Conservation (phyloP, 2,329 filamentous ascomycete species). For the Apiospora phragmitis region DNA sequence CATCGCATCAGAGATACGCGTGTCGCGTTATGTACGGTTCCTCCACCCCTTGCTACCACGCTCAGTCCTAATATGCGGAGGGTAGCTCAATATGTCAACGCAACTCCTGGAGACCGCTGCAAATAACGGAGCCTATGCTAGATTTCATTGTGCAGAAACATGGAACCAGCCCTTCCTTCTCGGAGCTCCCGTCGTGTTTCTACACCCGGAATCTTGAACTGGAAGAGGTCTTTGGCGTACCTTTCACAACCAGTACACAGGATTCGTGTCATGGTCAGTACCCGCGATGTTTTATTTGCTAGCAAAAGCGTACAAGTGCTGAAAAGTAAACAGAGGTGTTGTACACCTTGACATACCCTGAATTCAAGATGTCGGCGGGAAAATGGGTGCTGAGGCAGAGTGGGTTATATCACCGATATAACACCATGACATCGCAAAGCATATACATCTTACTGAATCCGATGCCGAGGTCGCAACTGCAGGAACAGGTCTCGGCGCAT, state of each 20-base stretch:
- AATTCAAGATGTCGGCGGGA: slow-evolving; percentile 24
- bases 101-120: slow-evolving; percentile 30
- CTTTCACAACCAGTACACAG: slow-evolving; percentile 21
- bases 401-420: slow-evolving; percentile 27
- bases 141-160: slow-evolving; percentile 25
- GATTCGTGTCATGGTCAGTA: slow-evolving; percentile 23
- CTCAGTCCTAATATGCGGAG: background rate
- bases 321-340: slow-evolving; percentile 20
- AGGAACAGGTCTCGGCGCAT: slow-evolving; percentile 5
- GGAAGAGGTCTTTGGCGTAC: slow-evolving; percentile 27
- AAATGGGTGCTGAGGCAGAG: slow-evolving; percentile 31
- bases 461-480: slow-evolving; percentile 24
- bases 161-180: slow-evolving; percentile 22
- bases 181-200: slow-evolving; percentile 29
- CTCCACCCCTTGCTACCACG: slow-evolving; percentile 5
- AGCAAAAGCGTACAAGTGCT: background rate
- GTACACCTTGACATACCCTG: slow-evolving; percentile 31
- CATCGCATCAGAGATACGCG: slow-evolving; percentile 15
- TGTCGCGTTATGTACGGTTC: slow-evolving; percentile 23
- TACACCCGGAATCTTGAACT: slow-evolving; percentile 27
- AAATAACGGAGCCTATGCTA: slow-evolving; percentile 26
- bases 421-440: slow-evolving; percentile 22
- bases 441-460: slow-evolving; percentile 27
- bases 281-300: background rate
- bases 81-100: slow-evolving; percentile 30